A percentile compares a stretch with the other conserved stretches of the same genome.
Conservation (phyloP, 257 asterid species). For the Nicotiana knightiana region DNA sequence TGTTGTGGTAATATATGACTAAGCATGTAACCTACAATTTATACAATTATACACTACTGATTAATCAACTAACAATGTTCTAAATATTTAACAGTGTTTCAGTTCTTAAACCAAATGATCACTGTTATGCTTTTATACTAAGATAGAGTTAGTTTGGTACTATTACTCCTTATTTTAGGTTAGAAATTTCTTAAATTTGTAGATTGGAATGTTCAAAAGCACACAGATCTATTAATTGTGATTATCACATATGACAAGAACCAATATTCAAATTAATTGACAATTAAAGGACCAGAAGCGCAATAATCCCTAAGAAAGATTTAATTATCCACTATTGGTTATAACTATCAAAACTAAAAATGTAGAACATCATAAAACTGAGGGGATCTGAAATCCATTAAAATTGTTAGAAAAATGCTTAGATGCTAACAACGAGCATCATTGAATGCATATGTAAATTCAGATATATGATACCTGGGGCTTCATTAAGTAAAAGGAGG, state of each 20-base stretch:
- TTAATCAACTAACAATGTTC: background rate
- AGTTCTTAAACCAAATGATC: background rate
- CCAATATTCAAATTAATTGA: background rate
- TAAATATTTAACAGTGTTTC: background rate
- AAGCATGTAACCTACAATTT: background rate
- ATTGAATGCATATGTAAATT: background rate
- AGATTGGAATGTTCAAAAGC: background rate
- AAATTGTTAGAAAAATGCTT: background rate
- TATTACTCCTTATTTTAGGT: background rate
- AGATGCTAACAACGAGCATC: background rate
- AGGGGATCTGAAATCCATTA: background rate
- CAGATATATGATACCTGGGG: background rate
- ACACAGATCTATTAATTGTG: background rate
- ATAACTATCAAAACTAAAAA: background rate
- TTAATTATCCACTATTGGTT: background rate
- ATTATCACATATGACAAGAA: background rate
- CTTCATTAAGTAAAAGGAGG: background rate
- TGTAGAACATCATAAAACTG: background rate
- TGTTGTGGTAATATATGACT: background rate
- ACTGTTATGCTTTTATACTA: background rate
- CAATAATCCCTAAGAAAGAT: background rate
- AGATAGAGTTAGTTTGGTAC: background rate
- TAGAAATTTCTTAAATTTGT: background rate
- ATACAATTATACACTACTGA: background rate
- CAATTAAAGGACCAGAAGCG: background rate